These are phyloP conservation scores for Leishmania aethiopica DNA, from an alignment of 208 protist genomes.

Conservation along the genomic window DNA sequence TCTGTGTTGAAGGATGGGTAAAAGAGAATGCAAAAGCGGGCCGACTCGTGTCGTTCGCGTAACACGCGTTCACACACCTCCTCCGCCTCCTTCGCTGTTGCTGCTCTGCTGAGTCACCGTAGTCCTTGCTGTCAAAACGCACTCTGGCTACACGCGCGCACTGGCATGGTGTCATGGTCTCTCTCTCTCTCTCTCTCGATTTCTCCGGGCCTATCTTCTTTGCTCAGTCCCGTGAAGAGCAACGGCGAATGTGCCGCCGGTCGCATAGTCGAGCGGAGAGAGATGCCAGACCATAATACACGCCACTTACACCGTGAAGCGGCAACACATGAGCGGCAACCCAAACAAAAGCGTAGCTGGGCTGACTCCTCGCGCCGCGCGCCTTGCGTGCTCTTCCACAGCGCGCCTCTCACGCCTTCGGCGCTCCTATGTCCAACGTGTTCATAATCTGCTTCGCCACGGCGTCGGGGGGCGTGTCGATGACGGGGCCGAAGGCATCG, in stretches of 20 bases:
- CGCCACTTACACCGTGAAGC: background rate
- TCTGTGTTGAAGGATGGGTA: background rate
- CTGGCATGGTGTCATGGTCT: background rate
- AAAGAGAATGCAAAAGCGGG: background rate
- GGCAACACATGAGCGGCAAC: background rate
- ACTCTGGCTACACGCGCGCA: background rate
- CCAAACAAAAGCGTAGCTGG: background rate
- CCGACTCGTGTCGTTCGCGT: background rate
- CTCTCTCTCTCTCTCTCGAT: background rate
- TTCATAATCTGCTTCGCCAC: constrained; percentile 74
- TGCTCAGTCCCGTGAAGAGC: background rate
- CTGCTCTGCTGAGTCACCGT: background rate
- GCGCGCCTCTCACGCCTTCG: constrained; percentile 6
- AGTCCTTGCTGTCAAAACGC: background rate
- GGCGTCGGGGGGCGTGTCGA: constrained; percentile 81
- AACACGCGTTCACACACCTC: background rate
- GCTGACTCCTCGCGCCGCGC: background rate
- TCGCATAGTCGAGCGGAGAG: background rate
- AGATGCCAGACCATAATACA: background rate
- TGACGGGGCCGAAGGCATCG: constrained; percentile 86
- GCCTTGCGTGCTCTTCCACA: constrained; percentile 4
- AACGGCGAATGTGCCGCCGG: background rate
- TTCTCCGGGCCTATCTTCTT: background rate
- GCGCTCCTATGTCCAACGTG: constrained; percentile 46
- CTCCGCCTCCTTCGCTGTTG: background rate